Evolutionary conservation across 2,329 filamentous ascomycete species (phyloP).

Genomic region (Trichoderma polysporum): DNA sequence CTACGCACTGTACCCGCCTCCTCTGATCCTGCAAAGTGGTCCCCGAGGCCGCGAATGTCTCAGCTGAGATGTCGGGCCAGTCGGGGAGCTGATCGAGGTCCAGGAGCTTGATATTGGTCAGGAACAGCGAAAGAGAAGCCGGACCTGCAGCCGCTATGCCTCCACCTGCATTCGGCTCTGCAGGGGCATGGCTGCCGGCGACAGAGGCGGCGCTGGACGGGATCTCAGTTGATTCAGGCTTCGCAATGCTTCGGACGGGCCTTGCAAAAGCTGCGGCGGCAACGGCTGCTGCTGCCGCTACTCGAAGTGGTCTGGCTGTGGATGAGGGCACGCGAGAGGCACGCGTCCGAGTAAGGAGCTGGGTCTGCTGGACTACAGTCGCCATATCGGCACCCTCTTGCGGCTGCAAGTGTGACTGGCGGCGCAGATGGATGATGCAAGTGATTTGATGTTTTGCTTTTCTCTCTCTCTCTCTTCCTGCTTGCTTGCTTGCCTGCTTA

Average conservation of each 20-base stretch:
- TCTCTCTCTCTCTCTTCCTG: not conserved
- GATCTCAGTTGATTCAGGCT: not conserved
- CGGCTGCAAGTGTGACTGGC: slow-evolving; percentile 3
- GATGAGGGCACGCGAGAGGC: slow-evolving; percentile 20
- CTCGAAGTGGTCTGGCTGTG: slow-evolving; percentile 6
- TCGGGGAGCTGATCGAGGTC: slow-evolving; percentile 73
- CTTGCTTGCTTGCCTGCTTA: not conserved
- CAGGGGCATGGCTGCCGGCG: slow-evolving; percentile 1
- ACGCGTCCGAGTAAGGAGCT: slow-evolving; percentile 22
- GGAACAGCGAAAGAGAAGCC: slow-evolving; percentile 51
- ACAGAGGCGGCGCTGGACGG: not conserved
- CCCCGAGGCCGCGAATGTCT: slow-evolving; percentile 64
- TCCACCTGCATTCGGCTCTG: not conserved
- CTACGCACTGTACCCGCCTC: slow-evolving; percentile 75
- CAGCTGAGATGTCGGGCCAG: slow-evolving; percentile 73
- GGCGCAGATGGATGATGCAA: slow-evolving; percentile 8
- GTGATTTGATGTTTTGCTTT: slow-evolving; percentile 8
- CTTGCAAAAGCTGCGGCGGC: slow-evolving; percentile 11
- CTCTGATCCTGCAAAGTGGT: slow-evolving; percentile 73
- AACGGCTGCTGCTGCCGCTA: slow-evolving; percentile 9
- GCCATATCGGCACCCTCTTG: slow-evolving; percentile 22
- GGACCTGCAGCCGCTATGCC: slow-evolving; percentile 7
- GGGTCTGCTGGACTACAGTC: slow-evolving; percentile 18
- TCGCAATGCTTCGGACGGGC: slow-evolving; percentile 8
- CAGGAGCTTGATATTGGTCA: slow-evolving; percentile 81